Base-by-base conservation (phyloP, 2,329 filamentous ascomycete species). In the Mycocentrospora acerina region DNA sequence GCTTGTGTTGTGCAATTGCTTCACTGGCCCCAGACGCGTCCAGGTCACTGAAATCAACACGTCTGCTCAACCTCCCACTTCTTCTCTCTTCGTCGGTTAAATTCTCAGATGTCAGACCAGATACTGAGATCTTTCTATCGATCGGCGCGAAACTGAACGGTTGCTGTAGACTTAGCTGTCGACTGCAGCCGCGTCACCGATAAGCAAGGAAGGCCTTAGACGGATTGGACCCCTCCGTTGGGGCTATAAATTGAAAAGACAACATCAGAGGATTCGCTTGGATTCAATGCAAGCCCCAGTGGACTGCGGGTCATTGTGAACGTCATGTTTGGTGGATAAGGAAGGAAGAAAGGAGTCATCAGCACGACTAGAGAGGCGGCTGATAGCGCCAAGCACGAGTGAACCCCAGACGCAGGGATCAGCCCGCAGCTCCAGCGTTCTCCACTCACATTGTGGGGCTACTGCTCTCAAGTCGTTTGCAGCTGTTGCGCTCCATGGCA, bases 221-320 rank as follows among this genome's bases (percentile, higher is more conserved):
- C 64, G 48, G 61, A 64, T 44, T 48, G 53, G 55, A 78, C 76
- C 76, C 76, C 75, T 66, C 55, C 72, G 52, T 71, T 77, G 75
- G 76, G 76, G 75, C 72, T 77, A 76, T 76, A 57, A 40, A 54
- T 54, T 55, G 55, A 46, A 55, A 51, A 53, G 30, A 50, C 48
- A 49, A 51, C 48, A 62, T 58, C 53, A 41, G 37, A 48, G 38
- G 40, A 47, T 41, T 55, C 41, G 35, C 39, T 52, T 41, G 41
- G 39, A 39, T 42, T 38, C 27, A 31, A 39, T 37, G 49, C 54
- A 54, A 57, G 54, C 55, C 61, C 51, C 36, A 30, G 42, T 12
- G 48, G 56, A 57, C 59, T 55, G 51, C 53, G 24, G 34, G 46
- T 39, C 29, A 37, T 39, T 35, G 40, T 43, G 37, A 34, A 24